phyloP scores from a whole-genome alignment of 169 alveolate species.

The Pseudocohnilembus persalinus region DNA sequence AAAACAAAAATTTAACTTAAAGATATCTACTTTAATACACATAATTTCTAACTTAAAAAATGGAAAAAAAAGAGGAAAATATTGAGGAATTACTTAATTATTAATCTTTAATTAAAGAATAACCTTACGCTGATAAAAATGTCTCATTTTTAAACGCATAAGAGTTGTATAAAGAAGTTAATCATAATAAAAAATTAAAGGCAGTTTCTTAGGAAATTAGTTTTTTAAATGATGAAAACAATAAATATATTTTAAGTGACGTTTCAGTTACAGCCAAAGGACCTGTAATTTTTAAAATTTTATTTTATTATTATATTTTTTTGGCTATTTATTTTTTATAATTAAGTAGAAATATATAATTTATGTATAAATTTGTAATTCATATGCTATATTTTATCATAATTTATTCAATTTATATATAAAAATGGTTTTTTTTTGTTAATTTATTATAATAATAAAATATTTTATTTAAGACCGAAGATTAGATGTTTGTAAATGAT shows the following conservation, averaged over 20 bases:
- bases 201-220: background rate
- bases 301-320: too few relatives aligned
- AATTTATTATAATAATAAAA: too few relatives aligned
- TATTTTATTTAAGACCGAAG: background rate
- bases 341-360: too few relatives aligned
- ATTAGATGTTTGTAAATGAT: background rate
- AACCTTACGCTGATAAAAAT: background rate
- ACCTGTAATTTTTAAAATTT: background rate
- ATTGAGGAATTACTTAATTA: background rate
- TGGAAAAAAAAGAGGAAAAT: background rate
- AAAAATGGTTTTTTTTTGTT: too few relatives aligned
- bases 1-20: too few relatives aligned
- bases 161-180: background rate
- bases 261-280: background rate
- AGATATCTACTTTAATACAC: too few relatives aligned
- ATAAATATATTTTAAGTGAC: background rate
- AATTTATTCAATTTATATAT: too few relatives aligned
- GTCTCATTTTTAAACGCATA: background rate
- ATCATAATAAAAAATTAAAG: too few relatives aligned
- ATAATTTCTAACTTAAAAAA: background rate
- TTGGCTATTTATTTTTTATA: too few relatives aligned
- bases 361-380: too few relatives aligned
- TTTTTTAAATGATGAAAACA: too few relatives aligned
- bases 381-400: too few relatives aligned
- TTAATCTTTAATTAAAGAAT: background rate